Conservation (phyloP, 164 flowering plant species). For the Tinospora cordifolia region DNA sequence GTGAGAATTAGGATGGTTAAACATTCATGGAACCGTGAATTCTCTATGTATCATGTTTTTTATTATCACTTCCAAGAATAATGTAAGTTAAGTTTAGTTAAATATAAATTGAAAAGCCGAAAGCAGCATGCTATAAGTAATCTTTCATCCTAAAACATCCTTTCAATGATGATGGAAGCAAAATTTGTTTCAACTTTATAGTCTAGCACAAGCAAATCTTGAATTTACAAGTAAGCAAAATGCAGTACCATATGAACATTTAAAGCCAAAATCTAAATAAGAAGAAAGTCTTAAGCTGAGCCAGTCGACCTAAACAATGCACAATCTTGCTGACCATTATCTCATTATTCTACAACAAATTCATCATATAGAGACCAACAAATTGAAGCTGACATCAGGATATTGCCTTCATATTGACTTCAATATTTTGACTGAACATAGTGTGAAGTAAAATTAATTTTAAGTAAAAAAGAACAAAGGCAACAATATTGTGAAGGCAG, state of each 20-base stretch:
- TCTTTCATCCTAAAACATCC: background rate
- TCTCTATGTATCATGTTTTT: background rate
- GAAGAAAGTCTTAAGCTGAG: background rate
- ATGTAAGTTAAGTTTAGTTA: too few species aligned
- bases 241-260: background rate
- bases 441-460: too few species aligned
- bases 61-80: too few species aligned
- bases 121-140: background rate
- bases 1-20: too few species aligned
- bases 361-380: too few species aligned
- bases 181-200: background rate
- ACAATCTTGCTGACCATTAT: background rate
- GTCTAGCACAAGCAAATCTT: background rate
- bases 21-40: background rate
- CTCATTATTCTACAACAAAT: too few species aligned
- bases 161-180: background rate
- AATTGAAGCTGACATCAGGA: too few species aligned
- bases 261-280: background rate
- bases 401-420: too few species aligned
- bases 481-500: too few species aligned
- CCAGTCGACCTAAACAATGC: background rate
- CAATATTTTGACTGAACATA: too few species aligned
- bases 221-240: background rate
- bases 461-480: too few species aligned
- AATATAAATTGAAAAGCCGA: too few species aligned